A percentile compares a stretch with the other conserved stretches of the same genome.
Conservation (phyloP, 441 rosid genomes). For the Pelargonium exstipulatum region DNA sequence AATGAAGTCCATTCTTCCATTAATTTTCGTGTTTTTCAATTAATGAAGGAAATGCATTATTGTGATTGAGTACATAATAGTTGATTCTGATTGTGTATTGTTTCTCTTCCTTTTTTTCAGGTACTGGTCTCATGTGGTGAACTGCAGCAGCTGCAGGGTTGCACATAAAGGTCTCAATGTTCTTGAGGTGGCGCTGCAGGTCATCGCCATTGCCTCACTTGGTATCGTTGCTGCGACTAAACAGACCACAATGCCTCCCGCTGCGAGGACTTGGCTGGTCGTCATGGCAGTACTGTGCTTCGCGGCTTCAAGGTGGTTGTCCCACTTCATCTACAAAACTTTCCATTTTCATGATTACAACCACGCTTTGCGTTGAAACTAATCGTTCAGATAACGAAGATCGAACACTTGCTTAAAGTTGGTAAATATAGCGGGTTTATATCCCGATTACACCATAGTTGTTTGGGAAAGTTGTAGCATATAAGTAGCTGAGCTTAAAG, state of each 20-base stretch:
- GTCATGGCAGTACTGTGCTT: conserved; percentile 50
- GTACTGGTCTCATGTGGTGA: conserved; percentile 87
- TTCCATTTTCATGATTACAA: conserved; percentile 79
- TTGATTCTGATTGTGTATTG: no score
- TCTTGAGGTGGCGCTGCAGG: conserved; percentile 55
- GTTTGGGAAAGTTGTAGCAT: no score
- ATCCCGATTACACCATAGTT: no score
- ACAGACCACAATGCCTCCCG: conserved; percentile 33
- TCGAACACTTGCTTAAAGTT: not conserved
- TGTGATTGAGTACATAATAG: no score
- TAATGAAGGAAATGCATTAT: no score
- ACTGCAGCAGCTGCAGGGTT: conserved; percentile 63
- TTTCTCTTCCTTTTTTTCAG: conserved; percentile 31
- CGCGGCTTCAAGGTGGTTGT: conserved; percentile 70
- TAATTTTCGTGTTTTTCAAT: no score
- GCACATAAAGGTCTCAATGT: conserved; percentile 57
- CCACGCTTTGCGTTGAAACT: conserved; percentile 58
- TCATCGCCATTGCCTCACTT: conserved; percentile 42
- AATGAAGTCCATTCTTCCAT: no score
- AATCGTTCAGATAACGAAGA: not conserved
- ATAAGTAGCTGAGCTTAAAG: no score
- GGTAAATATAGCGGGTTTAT: no score
- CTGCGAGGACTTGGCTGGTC: conserved; percentile 41
- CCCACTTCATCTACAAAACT: conserved; percentile 61
- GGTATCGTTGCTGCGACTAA: conserved; percentile 59